Evolutionary conservation across 805 yeast species (phyloP).

Genomic region (Saccharomycopsis sp.): DNA sequence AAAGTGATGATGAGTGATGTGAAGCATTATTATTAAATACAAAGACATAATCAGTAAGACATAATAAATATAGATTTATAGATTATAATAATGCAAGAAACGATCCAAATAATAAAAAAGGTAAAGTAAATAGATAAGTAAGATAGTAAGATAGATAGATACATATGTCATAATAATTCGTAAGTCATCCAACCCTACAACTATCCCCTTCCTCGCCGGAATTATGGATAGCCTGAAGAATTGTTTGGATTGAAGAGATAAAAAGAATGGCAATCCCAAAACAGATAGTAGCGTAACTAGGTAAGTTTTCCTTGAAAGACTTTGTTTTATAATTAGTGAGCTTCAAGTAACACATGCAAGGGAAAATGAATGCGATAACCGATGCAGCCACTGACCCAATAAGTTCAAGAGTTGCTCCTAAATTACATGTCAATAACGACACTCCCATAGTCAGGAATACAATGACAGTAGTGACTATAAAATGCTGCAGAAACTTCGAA

Average conservation of each 20-base stretch:
- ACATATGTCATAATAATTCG: background rate
- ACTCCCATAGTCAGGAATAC: conserved; percentile 68
- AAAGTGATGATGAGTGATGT: background rate
- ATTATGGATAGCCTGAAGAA: conserved; percentile 25
- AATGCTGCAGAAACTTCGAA: conserved; percentile 34
- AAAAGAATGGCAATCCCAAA: conserved; percentile 79
- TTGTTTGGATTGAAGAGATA: conserved; percentile 72
- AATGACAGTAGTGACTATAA: conserved; percentile 55
- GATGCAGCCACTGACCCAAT: conserved; percentile 94
- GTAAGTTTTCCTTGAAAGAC: conserved; percentile 39
- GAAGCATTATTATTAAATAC: background rate
- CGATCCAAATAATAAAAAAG: background rate
- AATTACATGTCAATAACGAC: conserved; percentile 73
- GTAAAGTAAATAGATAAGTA: background rate
- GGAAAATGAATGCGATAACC: conserved; percentile 84
- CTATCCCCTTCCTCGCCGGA: conserved; percentile 1
- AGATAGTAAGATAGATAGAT: background rate
- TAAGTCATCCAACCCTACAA: background rate
- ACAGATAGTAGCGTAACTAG: conserved; percentile 51
- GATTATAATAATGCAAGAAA: background rate
- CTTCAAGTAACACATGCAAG: conserved; percentile 75
- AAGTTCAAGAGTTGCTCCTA: conserved; percentile 83
- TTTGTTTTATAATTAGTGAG: conserved; percentile 45
- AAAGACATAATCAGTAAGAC: background rate
- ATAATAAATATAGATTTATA: too few species aligned